phyloP scores from a whole-genome alignment of 2,329 filamentous ascomycete genomes.

The Beauveria scarabaeidicola region DNA sequence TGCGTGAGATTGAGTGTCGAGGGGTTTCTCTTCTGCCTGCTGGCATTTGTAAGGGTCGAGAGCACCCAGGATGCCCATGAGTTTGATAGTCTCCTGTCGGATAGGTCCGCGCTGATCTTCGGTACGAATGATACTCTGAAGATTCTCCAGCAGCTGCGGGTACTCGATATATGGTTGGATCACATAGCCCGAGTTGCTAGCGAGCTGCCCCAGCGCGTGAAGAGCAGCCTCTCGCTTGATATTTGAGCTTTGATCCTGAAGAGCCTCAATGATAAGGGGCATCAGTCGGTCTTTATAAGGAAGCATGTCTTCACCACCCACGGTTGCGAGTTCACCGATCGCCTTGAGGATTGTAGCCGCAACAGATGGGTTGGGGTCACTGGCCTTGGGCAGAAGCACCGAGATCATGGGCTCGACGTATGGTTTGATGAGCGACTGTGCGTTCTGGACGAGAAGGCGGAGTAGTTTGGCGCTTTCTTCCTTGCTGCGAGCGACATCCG shows the following conservation, averaged over 20 bases:
- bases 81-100: constrained; percentile 87
- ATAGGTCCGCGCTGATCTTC: constrained; percentile 77
- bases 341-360: constrained; percentile 92
- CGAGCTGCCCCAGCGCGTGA: constrained; percentile 81
- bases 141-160: constrained; percentile 81
- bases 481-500: constrained; percentile 87
- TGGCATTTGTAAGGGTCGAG: constrained; percentile 95
- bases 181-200: constrained; percentile 95
- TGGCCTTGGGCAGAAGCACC: constrained; percentile 86
- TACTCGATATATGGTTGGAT: constrained; percentile 95
- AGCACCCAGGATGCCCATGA: constrained; percentile 91
- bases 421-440: constrained; percentile 85
- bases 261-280: constrained; percentile 86
- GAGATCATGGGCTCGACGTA: constrained; percentile 96
- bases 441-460: constrained; percentile 85
- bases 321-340: constrained; percentile 86
- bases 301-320: constrained; percentile 90
- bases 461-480: constrained; percentile 93
- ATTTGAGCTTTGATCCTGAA: constrained; percentile 89
- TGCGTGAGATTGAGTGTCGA: constrained; percentile 64
- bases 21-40: constrained; percentile 82
- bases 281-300: constrained; percentile 86
- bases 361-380: constrained; percentile 75
- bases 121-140: constrained; percentile 89
- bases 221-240: constrained; percentile 86